phyloP scores from a whole-genome alignment of 129 eudicot genomes.

The Erigeron canadensis region DNA sequence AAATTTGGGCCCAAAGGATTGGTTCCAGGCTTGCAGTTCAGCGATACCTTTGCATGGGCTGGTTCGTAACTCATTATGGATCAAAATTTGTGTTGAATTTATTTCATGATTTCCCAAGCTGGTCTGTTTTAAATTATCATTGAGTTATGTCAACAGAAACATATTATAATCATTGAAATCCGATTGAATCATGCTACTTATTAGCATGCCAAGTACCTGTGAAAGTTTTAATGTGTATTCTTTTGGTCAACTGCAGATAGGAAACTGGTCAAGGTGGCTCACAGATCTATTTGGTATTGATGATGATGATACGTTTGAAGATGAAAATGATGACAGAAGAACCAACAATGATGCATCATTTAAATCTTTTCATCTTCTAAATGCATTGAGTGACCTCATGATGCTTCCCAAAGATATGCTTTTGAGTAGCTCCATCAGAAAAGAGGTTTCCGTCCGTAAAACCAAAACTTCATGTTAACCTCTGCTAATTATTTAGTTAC shows the following conservation, averaged over 20 bases:
- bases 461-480: background rate
- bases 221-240: background rate
- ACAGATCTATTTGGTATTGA: conserved; percentile 81
- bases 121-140: too few relatives aligned
- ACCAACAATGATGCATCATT: conserved; percentile 38
- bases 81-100: too few relatives aligned
- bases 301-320: conserved; percentile 50
- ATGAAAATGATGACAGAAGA: conserved; percentile 20
- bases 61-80: too few relatives aligned
- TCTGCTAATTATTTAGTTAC: background rate
- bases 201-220: background rate
- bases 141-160: too few relatives aligned
- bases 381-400: conserved; percentile 95
- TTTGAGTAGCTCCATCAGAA: conserved; percentile 60
- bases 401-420: conserved; percentile 99
- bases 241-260: conserved; percentile 57
- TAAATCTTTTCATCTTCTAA: conserved; percentile 70
- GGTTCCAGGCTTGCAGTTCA: too few relatives aligned
- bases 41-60: too few relatives aligned
- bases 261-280: conserved; percentile 97
- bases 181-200: background rate
- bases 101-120: too few relatives aligned
- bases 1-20: too few relatives aligned
- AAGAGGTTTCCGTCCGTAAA: conserved; percentile 56
- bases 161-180: too few relatives aligned